phyloP scores from a whole-genome alignment of 78 protist genomes.

The Pigoraptor vietnamica region DNA sequence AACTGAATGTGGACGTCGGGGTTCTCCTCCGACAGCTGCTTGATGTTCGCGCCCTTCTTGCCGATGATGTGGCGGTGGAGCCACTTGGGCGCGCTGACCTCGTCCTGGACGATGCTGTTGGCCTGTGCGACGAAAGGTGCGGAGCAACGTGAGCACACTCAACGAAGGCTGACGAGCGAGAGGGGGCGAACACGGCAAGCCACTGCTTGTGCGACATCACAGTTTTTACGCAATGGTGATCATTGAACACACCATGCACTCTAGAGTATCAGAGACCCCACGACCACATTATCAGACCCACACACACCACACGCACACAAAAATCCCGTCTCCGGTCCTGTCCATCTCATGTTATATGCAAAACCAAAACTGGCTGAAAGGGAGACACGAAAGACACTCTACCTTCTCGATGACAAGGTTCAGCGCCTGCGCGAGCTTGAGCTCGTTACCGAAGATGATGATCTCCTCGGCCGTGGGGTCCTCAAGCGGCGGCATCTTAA shows the following conservation, averaged over 20 bases:
- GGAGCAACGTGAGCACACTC: too few relatives aligned
- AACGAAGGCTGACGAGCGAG: too few relatives aligned
- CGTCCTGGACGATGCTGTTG: not conserved
- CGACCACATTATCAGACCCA: too few relatives aligned
- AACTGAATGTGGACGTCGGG: slow-evolving; percentile 7
- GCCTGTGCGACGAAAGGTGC: too few relatives aligned
- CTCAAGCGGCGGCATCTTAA: slow-evolving; percentile 8
- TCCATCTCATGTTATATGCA: too few relatives aligned
- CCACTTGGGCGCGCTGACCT: not conserved
- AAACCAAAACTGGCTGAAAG: not conserved
- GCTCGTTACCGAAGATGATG: not conserved
- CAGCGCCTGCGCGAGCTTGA: not conserved
- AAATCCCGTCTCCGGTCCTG: not conserved
- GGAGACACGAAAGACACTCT: not conserved
- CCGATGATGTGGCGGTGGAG: slow-evolving; percentile 1
- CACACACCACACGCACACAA: not conserved
- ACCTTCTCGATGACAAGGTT: not conserved
- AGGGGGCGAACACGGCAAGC: too few relatives aligned
- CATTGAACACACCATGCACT: too few relatives aligned
- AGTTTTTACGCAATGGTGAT: too few relatives aligned
- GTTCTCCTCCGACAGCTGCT: not conserved
- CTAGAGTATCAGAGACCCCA: too few relatives aligned
- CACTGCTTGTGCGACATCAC: too few relatives aligned
- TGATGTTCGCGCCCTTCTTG: slow-evolving; percentile 9
- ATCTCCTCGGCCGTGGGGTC: not conserved